Percentiles rank a stretch among this genome's conserved stretches.
phyloP scores from a whole-genome alignment of 345 rosid genomes.

The Eucalyptus brandiana region DNA sequence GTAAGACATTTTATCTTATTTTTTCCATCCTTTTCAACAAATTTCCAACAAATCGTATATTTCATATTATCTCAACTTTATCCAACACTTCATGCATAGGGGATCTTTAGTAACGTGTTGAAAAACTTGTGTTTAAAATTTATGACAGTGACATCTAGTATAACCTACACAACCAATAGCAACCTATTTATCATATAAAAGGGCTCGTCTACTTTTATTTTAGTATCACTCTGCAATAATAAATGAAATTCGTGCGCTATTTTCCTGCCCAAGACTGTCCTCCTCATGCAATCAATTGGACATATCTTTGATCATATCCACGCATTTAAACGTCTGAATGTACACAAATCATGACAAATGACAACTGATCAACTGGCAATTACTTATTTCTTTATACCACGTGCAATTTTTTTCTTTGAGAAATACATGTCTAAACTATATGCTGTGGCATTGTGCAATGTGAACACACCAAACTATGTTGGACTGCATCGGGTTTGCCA shows the following conservation, averaged over 20 bases:
- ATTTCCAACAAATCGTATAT: too few relatives aligned
- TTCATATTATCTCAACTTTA: too few relatives aligned
- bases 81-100: too few relatives aligned
- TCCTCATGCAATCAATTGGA: not conserved
- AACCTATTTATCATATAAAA: not conserved
- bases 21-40: too few relatives aligned
- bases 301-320: not conserved
- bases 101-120: not conserved
- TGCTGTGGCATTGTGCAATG: not conserved
- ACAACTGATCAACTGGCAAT: not conserved
- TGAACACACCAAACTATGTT: not conserved
- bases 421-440: not conserved
- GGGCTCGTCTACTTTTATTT: not conserved
- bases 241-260: not conserved
- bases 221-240: not conserved
- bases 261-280: not conserved
- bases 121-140: not conserved
- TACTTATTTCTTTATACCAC: not conserved
- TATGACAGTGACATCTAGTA: not conserved
- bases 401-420: not conserved
- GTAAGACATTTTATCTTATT: too few relatives aligned
- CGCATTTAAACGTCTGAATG: not conserved
- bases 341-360: not conserved
- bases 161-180: not conserved
- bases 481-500: not conserved